phyloP scores from a whole-genome alignment of 2,329 filamentous ascomycete species.

The Chaetomium sp. region DNA sequence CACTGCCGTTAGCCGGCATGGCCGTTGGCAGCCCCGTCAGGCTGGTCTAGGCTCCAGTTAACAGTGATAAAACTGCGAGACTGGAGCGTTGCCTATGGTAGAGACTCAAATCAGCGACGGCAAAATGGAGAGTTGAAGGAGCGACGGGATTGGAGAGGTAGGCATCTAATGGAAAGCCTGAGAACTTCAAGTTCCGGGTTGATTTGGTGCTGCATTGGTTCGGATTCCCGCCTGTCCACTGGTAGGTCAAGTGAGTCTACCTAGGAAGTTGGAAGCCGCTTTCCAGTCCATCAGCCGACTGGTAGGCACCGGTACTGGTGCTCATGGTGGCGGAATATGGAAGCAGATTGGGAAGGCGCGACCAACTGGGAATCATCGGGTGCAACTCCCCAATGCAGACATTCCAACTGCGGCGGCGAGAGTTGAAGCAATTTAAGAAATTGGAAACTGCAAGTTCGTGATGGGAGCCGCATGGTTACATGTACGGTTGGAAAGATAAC shows the following conservation, averaged over 20 bases:
- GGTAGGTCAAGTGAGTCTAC: background rate
- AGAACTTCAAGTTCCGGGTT: background rate
- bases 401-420: background rate
- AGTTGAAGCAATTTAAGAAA: background rate
- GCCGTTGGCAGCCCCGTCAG: background rate
- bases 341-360: conserved; percentile 12
- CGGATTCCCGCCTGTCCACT: background rate
- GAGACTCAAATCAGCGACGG: background rate
- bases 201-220: background rate
- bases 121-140: background rate
- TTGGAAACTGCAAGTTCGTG: background rate
- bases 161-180: background rate
- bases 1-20: conserved; percentile 26
- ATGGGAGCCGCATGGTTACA: background rate
- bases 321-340: no score
- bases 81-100: background rate
- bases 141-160: background rate
- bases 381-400: background rate
- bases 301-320: no score
- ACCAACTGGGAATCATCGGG: no score
- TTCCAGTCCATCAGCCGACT: no score
- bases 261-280: background rate
- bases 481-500: background rate
- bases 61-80: background rate
- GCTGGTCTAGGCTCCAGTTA: background rate